phyloP scores from a whole-genome alignment of 345 rosid genomes.

The Draba incana region DNA sequence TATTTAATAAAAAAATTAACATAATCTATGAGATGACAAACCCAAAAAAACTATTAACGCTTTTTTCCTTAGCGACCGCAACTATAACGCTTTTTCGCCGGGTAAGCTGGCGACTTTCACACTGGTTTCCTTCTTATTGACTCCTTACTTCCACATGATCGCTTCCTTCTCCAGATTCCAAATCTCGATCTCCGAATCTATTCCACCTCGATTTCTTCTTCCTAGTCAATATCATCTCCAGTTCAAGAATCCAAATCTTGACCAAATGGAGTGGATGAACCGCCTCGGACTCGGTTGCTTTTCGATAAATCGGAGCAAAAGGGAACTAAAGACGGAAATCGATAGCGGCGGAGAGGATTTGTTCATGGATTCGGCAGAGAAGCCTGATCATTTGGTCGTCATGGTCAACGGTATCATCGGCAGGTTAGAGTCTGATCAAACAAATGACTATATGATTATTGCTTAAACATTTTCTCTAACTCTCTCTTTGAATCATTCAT shows the following conservation, averaged over 20 bases:
- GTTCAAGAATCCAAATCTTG: background rate
- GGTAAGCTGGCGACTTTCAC: constrained; percentile 11
- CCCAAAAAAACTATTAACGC: no score
- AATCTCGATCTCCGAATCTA: constrained; percentile 27
- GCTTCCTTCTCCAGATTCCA: constrained; percentile 40
- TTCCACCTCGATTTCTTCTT: constrained; percentile 22
- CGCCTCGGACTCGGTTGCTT: constrained; percentile 58
- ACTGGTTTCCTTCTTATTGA: background rate
- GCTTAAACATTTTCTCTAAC: background rate
- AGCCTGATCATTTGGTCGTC: constrained; percentile 75
- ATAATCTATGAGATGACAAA: no score
- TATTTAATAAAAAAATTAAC: no score
- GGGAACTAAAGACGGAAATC: constrained; percentile 52
- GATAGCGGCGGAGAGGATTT: constrained; percentile 72
- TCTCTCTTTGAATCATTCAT: constrained; percentile 13
- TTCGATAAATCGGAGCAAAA: constrained; percentile 36
- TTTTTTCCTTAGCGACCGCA: constrained; percentile 31
- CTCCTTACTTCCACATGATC: constrained; percentile 50
- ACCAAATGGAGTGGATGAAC: constrained; percentile 48
- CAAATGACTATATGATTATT: background rate
- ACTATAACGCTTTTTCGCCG: constrained; percentile 30
- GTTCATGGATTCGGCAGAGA: constrained; percentile 42
- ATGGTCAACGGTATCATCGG: constrained; percentile 90
- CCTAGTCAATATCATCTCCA: constrained; percentile 28
- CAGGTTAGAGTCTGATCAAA: constrained; percentile 47